Evolutionary conservation across 345 rosid species (phyloP).

Genomic region (Balakata baccata): DNA sequence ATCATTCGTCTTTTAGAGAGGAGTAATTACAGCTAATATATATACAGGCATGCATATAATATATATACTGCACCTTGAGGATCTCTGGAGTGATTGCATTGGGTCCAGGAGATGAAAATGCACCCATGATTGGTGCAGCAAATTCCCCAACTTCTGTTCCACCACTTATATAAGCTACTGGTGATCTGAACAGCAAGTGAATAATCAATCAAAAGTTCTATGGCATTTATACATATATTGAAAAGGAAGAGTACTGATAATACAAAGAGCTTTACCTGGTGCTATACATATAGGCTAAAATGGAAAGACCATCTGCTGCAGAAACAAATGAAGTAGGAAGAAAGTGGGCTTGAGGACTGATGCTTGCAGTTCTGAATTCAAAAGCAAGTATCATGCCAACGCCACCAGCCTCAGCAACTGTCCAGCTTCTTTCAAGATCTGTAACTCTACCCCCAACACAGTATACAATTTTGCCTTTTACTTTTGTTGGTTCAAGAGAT

Average conservation of each 20-base stretch:
- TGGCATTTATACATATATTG: background rate
- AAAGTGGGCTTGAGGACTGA: background rate
- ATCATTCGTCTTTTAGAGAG: background rate
- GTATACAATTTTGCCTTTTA: constrained; percentile 17
- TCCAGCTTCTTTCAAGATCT: constrained; percentile 1
- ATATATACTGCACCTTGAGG: constrained; percentile 17
- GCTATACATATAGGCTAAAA: constrained; percentile 16
- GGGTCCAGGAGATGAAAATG: constrained; percentile 24
- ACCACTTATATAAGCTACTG: constrained; percentile 23
- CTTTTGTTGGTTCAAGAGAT: constrained; percentile 15
- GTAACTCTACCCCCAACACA: background rate
- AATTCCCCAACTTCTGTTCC: constrained; percentile 11
- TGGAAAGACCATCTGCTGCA: constrained; percentile 15
- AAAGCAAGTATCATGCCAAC: constrained; percentile 21
- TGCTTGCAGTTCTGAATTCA: background rate
- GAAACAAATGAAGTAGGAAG: constrained; percentile 17
- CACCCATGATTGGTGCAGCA: constrained; percentile 24
- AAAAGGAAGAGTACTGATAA: constrained; percentile 3
- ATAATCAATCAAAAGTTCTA: too few relatives aligned
- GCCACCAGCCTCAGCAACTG: constrained; percentile 19
- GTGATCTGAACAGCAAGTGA: constrained; percentile 1
- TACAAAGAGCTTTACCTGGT: constrained; percentile 4
- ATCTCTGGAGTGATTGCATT: constrained; percentile 21
- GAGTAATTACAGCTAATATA: background rate
- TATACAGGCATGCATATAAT: background rate